These are phyloP conservation scores for Dryas integrifolia DNA, from an alignment of 331 rosid species.

Conservation along the genomic window DNA sequence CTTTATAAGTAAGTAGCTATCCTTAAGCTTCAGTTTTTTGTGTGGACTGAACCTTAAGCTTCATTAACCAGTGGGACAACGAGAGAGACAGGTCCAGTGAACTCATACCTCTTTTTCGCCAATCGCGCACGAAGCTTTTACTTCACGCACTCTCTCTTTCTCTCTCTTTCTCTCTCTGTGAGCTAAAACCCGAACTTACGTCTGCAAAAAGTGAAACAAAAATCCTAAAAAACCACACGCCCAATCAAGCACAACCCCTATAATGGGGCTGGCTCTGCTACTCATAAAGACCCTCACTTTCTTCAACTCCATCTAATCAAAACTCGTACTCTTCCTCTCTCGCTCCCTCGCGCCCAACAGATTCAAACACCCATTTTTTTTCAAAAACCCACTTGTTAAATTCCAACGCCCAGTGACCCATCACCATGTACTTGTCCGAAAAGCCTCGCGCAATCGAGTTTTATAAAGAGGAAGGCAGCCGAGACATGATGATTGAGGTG, in stretches of 20 bases:
- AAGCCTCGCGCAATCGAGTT: slow-evolving; percentile 72
- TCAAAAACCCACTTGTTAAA: not conserved
- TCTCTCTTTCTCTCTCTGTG: not conserved
- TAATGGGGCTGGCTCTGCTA: slow-evolving; percentile 15
- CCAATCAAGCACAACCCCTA: not conserved
- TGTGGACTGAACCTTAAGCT: no score
- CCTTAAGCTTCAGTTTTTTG: not conserved
- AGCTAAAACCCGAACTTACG: slow-evolving; percentile 16
- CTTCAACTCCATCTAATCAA: not conserved
- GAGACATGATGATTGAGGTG: slow-evolving; percentile 87
- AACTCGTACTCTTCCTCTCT: not conserved
- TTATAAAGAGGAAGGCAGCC: slow-evolving; percentile 55
- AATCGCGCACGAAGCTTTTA: slow-evolving; percentile 11
- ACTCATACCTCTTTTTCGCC: not conserved
- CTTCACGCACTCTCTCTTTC: slow-evolving; percentile 19
- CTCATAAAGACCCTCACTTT: slow-evolving; percentile 3
- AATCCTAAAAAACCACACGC: not conserved
- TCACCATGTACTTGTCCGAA: slow-evolving; percentile 61
- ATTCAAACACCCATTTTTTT: not conserved
- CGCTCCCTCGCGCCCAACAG: not conserved
- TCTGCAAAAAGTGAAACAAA: slow-evolving; percentile 9
- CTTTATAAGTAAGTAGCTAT: no score
- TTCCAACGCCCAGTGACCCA: not conserved
- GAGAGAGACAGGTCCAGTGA: not conserved
- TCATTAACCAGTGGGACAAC: not conserved